phyloP scores from a whole-genome alignment of 2,329 filamentous ascomycete species.

The Botryosphaeria agaves region DNA sequence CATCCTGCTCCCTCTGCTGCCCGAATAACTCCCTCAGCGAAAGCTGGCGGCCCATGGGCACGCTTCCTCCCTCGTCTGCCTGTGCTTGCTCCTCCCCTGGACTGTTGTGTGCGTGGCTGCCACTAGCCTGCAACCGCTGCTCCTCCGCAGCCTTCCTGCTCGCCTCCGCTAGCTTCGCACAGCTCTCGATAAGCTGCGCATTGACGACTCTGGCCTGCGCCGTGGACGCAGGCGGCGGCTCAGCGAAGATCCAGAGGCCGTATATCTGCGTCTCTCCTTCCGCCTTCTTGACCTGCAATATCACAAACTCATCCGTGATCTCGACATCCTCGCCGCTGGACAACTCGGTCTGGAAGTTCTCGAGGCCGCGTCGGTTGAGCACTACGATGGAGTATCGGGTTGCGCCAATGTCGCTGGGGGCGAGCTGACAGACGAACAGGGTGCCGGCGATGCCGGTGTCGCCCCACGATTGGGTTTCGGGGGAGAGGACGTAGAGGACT shows the following conservation, averaged over 20 bases:
- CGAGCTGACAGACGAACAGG: constrained; percentile 64
- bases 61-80: constrained; percentile 19
- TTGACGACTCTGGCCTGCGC: constrained; percentile 32
- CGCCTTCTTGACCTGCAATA: constrained; percentile 31
- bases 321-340: constrained; percentile 25
- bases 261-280: constrained; percentile 25
- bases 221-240: constrained; percentile 36
- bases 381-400: constrained; percentile 27
- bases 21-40: constrained; percentile 37
- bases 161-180: constrained; percentile 33
- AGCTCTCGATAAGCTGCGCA: constrained; percentile 35
- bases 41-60: constrained; percentile 34
- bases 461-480: constrained; percentile 54
- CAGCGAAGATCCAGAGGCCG: constrained; percentile 49
- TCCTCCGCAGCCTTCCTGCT: constrained; percentile 28
- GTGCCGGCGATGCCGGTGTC: constrained; percentile 75
- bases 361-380: constrained; percentile 28
- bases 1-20: constrained; percentile 34
- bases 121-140: constrained; percentile 4
- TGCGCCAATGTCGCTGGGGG: constrained; percentile 15
- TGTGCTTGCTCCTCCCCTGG: constrained; percentile 15
- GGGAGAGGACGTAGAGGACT: constrained; percentile 67
- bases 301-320: constrained; percentile 39
- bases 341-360: constrained; percentile 29
- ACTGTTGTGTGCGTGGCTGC: constrained; percentile 8